phyloP scores from a whole-genome alignment of 441 rosid species.

The Isatis lusitanica region DNA sequence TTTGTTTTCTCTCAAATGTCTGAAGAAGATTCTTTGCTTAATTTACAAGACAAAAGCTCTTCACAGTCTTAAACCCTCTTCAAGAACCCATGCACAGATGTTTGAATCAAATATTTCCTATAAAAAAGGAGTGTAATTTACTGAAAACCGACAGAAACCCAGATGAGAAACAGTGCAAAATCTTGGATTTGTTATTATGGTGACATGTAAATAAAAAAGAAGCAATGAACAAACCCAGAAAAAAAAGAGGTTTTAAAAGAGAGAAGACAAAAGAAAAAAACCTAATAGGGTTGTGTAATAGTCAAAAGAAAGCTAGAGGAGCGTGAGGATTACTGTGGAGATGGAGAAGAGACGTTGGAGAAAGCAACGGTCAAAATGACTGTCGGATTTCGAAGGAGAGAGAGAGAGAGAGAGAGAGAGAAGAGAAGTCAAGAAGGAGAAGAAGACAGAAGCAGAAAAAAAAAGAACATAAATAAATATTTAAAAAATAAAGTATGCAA shows the following conservation, averaged over 20 bases:
- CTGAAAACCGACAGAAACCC: background rate
- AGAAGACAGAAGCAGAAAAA: slow-evolving; percentile 12
- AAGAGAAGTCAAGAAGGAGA: slow-evolving; percentile 24
- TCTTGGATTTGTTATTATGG: slow-evolving; percentile 14
- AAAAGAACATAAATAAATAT: background rate
- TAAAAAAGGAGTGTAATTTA: background rate
- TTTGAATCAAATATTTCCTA: background rate
- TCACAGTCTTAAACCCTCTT: background rate
- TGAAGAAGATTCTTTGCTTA: slow-evolving; percentile 33
- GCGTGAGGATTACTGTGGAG: slow-evolving; percentile 37
- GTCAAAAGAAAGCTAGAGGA: slow-evolving; percentile 31
- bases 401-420: slow-evolving; percentile 36
- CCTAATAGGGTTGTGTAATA: slow-evolving; percentile 9
- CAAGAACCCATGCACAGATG: slow-evolving; percentile 5
- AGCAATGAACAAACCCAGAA: slow-evolving; percentile 15
- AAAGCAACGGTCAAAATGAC: slow-evolving; percentile 38
- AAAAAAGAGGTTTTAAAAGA: slow-evolving; percentile 1
- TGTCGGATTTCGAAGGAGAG: slow-evolving; percentile 34
- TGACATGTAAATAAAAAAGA: background rate
- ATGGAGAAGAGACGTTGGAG: slow-evolving; percentile 33
- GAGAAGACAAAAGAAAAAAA: slow-evolving; percentile 27
- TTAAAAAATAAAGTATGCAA: background rate
- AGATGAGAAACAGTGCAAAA: slow-evolving; percentile 1
- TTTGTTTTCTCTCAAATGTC: background rate
- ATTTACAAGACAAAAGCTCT: slow-evolving; percentile 9